Conservation (phyloP, 176 grass and related monocot species). For the Poa pratensis region DNA sequence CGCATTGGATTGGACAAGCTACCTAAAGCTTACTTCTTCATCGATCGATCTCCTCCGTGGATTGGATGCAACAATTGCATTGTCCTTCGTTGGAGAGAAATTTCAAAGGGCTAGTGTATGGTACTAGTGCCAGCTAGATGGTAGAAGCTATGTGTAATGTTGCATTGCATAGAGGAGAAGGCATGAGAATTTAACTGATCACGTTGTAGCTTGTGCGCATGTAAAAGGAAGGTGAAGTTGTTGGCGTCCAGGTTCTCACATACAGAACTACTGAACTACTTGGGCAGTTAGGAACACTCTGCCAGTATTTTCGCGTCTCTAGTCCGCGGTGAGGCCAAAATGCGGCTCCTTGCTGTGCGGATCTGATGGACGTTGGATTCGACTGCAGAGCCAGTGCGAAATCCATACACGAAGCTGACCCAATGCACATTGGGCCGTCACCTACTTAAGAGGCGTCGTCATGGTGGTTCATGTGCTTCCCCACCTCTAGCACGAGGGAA, state of each 20-base stretch:
- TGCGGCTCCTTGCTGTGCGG: no score
- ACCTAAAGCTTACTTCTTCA: background rate
- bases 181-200: background rate
- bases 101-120: conserved; percentile 30
- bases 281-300: no score
- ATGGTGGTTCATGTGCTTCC: no score
- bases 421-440: no score
- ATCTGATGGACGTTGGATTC: no score
- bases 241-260: background rate
- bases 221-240: conserved; percentile 13
- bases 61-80: conserved; percentile 28
- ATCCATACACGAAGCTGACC: no score
- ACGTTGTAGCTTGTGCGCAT: background rate
- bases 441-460: no score
- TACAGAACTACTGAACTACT: background rate
- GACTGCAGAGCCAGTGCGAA: no score
- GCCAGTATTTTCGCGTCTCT: no score
- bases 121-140: background rate
- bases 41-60: conserved; percentile 12
- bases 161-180: background rate
- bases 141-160: background rate
- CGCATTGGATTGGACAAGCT: background rate
- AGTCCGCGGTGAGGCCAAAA: no score
- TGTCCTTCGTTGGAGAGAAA: conserved; percentile 45
- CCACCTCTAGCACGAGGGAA: no score